Evolutionary conservation across 495 filamentous ascomycete species (phyloP), one percentile per base, ranked within the genome.

Genomic region (Melanomma pulvis-pyrius): DNA sequence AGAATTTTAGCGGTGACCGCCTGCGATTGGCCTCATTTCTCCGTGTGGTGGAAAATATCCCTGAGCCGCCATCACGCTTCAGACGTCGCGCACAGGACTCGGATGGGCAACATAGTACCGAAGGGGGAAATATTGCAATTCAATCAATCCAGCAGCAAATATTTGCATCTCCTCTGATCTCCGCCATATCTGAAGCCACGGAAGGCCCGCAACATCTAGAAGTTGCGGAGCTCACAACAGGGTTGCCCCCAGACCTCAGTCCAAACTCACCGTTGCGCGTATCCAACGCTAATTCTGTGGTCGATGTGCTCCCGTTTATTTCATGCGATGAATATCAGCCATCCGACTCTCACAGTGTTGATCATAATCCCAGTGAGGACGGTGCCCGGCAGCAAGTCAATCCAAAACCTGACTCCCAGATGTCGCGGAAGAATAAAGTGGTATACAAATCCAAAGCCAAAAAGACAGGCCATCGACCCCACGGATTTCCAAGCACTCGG

Each of bases 1-100:
- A 28, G 3, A 55, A 46, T 22, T 69, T 69, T 41, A 17, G 24
- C 22, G 56, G 39, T 22, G 52, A 57, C 21, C 49, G 39, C n/a
- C 67, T 69, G 7, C 53, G 67, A 39, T 24, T 69, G 25, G 15
- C 32, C 12, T 1, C 28, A 26, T 69, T 69, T 50, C 61, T 69
- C 8, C 41, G 50, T 0, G 60, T 59, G 2, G 29, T 60, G 1
- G 32, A 54, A 13, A 49, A 56, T 25, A 25, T 61, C n/a, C 67
- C 67, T 2, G 47, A 44, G 36, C 54, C 32, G 13, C 61, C 60
- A 7, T 25, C 67, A 19, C 60, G 67, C 44, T 68, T 53, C 46
- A 34, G 47, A 22, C 32, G 55, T 22, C 64, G 22, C 28, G 26
- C n/a, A 8, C 21, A 22, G 2, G 1, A 2, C 22, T 1, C 7